A percentile compares a stretch with the other conserved stretches of the same genome.
These are phyloP conservation scores for Iris pallida DNA, from an alignment of 116 monocot genomes.

Conservation along the genomic window DNA sequence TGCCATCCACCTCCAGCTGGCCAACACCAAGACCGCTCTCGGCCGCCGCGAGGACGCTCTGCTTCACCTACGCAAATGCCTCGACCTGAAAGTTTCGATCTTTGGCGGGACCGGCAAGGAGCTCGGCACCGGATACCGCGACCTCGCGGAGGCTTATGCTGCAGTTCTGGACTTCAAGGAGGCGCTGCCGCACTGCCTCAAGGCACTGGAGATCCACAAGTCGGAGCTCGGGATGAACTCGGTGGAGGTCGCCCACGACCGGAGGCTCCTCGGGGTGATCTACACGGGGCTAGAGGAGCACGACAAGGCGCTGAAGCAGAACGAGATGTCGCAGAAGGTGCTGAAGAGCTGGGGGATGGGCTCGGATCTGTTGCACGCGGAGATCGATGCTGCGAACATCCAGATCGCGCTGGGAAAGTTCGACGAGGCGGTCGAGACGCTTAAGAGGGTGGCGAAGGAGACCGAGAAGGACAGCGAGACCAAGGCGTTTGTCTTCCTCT, in stretches of 20 bases:
- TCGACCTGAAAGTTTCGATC: slow-evolving; percentile 74
- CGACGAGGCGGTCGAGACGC: slow-evolving; percentile 65
- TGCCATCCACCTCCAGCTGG: slow-evolving; percentile 69
- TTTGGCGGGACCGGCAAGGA: slow-evolving; percentile 62
- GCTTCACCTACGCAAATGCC: slow-evolving; percentile 49
- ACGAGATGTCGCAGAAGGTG: slow-evolving; percentile 70
- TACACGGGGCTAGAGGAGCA: slow-evolving; percentile 92
- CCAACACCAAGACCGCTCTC: slow-evolving; percentile 84
- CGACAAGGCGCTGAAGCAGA: slow-evolving; percentile 78
- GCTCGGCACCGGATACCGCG: slow-evolving; percentile 62
- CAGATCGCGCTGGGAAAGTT: slow-evolving; percentile 90
- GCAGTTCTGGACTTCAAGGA: slow-evolving; percentile 74
- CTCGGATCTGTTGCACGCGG: slow-evolving; percentile 56
- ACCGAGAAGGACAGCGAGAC: slow-evolving; percentile 54
- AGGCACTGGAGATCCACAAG: slow-evolving; percentile 72
- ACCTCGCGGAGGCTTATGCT: slow-evolving; percentile 83
- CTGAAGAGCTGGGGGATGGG: slow-evolving; percentile 73
- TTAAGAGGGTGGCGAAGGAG: slow-evolving; percentile 49
- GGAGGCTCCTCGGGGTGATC: slow-evolving; percentile 80
- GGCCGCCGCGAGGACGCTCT: slow-evolving; percentile 86
- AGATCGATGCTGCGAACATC: slow-evolving; percentile 92
- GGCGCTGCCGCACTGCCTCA: slow-evolving; percentile 71
- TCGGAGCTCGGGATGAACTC: slow-evolving; percentile 60
- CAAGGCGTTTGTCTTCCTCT: slow-evolving; percentile 62
- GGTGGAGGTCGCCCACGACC: slow-evolving; percentile 78